Base-by-base conservation (phyloP, 2,329 filamentous ascomycete species). In the Teratosphaeria nubilosa region DNA sequence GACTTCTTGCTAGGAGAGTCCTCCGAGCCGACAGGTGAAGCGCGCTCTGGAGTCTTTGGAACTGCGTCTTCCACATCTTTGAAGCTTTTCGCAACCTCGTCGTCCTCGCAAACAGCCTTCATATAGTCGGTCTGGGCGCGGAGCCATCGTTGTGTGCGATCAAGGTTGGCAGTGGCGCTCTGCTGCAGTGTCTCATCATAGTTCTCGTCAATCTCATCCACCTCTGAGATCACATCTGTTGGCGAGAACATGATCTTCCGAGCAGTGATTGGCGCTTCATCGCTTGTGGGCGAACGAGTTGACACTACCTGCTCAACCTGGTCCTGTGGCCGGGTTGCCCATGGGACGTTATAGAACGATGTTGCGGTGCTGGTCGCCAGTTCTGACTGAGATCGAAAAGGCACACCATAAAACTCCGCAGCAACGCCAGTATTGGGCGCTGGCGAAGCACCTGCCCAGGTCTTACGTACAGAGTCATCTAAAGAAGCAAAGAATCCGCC, bases 401-500 rank as follows among this genome's bases (percentile, higher is more conserved):
- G 91, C 30, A 87, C 81, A 62, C 87, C 86, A 75, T 97, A 97
- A 68, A 96, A 97, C 62, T 87, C 84, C 70, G 96, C 90, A 10
- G 92, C 92, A n/a, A 87, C 91, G 31, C 90, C 90, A 1, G 92
- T 96, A 0, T 90, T 92, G 1, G 91, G 91, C 0, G 84, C 84
- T 2, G 71, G 70, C 11, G 74, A 72, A 14, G 70, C 68, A 27
- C 86, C 76, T 67, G 90, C 85, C 92, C 92, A 97, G 13, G 91
- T 94, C 68, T 86, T 85, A 56, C 91, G 84, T 41, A 69, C 59
- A 56, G 84, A 82, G 3, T 86, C 83, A 41, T 87, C 89, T 30
- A 96, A 81, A 0, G 87, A 90, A 1, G 89, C 89, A 74, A 96
- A 96, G 78, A 96, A 96, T 0, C 88, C 90, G 27, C 90, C 87